phyloP scores from a whole-genome alignment of 2,329 filamentous ascomycete genomes.

The Penicillium psychrosexuale region DNA sequence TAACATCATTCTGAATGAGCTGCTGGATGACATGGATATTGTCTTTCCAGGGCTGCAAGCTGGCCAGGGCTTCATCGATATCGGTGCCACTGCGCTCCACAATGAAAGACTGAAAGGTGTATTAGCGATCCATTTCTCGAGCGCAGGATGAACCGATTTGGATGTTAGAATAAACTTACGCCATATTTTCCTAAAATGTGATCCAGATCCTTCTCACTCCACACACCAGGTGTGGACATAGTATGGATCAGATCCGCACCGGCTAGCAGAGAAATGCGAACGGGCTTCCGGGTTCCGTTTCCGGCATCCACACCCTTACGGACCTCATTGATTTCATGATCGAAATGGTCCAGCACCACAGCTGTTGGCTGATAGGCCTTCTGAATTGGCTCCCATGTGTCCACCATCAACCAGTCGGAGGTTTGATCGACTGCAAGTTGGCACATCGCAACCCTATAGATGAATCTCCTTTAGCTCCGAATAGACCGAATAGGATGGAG shows the following conservation, averaged over 20 bases:
- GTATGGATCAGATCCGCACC: slow-evolving; percentile 74
- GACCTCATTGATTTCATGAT: slow-evolving; percentile 80
- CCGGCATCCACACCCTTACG: slow-evolving; percentile 68
- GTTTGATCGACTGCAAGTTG: slow-evolving; percentile 70
- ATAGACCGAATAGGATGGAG: neutral
- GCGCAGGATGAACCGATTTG: too few relatives aligned
- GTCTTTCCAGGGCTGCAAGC: slow-evolving; percentile 74
- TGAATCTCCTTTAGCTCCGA: neutral
- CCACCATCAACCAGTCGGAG: slow-evolving; percentile 78
- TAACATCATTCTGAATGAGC: slow-evolving; percentile 81
- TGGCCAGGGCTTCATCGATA: slow-evolving; percentile 81
- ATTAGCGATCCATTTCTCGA: neutral
- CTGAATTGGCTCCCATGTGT: slow-evolving; percentile 84
- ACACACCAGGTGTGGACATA: slow-evolving; percentile 69
- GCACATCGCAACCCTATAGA: slow-evolving; percentile 72
- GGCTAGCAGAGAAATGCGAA: slow-evolving; percentile 75
- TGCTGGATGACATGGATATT: slow-evolving; percentile 88
- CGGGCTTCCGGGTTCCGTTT: slow-evolving; percentile 63
- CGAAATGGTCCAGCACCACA: slow-evolving; percentile 84
- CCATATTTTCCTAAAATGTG: slow-evolving; percentile 83
- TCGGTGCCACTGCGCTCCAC: slow-evolving; percentile 87
- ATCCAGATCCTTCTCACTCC: slow-evolving; percentile 79
- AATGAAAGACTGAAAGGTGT: slow-evolving; percentile 60
- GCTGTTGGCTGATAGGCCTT: slow-evolving; percentile 84
- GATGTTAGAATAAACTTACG: slow-evolving; percentile 27